A percentile compares a stretch with the other conserved stretches of the same genome.
These are phyloP conservation scores for Apiospora koreana DNA, from an alignment of 2,329 filamentous ascomycete species.

Conservation along the genomic window DNA sequence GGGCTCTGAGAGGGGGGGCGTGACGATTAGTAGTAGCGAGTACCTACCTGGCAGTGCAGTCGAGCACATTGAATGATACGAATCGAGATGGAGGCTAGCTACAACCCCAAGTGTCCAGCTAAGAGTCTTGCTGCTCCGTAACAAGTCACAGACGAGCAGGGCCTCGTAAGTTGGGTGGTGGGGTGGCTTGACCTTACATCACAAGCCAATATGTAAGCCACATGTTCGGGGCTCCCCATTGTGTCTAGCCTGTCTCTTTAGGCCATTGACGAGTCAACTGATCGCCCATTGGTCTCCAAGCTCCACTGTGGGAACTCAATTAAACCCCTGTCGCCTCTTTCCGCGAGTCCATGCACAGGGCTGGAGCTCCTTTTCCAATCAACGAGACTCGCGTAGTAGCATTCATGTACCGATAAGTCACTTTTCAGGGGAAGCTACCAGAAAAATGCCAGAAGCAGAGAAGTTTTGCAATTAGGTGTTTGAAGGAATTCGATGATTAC, in stretches of 20 bases:
- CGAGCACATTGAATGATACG: neutral
- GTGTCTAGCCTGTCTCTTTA: neutral
- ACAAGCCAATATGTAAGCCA: too few species aligned
- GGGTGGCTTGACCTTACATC: slow-evolving; percentile 8
- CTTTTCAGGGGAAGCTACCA: neutral
- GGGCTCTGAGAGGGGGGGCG: neutral
- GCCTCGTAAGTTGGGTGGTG: neutral
- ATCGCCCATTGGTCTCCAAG: neutral
- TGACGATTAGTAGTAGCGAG: neutral
- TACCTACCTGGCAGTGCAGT: neutral
- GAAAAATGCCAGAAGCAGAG: too few species aligned
- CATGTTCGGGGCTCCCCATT: neutral
- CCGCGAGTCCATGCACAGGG: neutral
- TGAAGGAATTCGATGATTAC: neutral
- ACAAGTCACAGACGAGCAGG: too few species aligned
- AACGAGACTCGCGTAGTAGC: neutral
- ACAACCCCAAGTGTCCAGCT: slow-evolving; percentile 6
- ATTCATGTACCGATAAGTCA: neutral
- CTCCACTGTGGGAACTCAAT: neutral
- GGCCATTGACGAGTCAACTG: neutral
- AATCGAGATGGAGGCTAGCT: slow-evolving; percentile 9
- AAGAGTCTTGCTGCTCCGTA: neutral
- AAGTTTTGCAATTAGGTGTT: neutral
- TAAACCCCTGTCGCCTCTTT: slow-evolving; percentile 1
- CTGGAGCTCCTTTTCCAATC: neutral